These are phyloP conservation scores for Ophiostoma ips DNA, from an alignment of 2,329 filamentous ascomycete species.

Conservation along the genomic window DNA sequence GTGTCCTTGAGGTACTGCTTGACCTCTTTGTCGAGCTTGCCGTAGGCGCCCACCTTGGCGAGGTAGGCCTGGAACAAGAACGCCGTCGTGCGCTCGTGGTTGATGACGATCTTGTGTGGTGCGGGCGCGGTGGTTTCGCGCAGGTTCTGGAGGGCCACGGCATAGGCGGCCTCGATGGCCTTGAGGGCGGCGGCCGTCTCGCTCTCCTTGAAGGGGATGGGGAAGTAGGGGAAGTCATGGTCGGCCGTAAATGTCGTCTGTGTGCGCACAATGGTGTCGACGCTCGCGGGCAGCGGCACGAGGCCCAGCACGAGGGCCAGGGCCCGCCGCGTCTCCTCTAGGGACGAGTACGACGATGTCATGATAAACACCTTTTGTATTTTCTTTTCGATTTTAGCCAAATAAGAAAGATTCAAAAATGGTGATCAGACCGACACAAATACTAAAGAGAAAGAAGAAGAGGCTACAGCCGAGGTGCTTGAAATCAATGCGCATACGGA, in stretches of 20 bases:
- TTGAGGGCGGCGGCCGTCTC: conserved; percentile 11
- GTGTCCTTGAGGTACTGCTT: conserved; percentile 30
- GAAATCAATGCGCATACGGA: background rate
- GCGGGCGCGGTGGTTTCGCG: conserved; percentile 4
- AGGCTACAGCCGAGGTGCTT: background rate
- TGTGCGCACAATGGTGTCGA: conserved; percentile 1
- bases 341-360: conserved; percentile 13
- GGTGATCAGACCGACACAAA: no score
- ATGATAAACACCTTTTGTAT: background rate
- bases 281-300: conserved; percentile 2
- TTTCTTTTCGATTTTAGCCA: background rate
- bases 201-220: conserved; percentile 13
- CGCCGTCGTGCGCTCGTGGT: conserved; percentile 37
- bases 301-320: conserved; percentile 15
- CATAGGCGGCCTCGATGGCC: conserved; percentile 38
- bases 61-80: conserved; percentile 47
- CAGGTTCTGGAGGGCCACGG: conserved; percentile 38
- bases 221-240: conserved; percentile 14
- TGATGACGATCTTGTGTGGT: conserved; percentile 21
- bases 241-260: conserved; percentile 7
- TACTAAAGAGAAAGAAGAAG: no score
- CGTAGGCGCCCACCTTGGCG: conserved; percentile 38
- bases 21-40: conserved; percentile 32
- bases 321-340: conserved; percentile 10
- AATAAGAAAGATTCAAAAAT: no score